phyloP scores from a whole-genome alignment of 108 stramenopile species.

The Fragilaria crotonensis region DNA sequence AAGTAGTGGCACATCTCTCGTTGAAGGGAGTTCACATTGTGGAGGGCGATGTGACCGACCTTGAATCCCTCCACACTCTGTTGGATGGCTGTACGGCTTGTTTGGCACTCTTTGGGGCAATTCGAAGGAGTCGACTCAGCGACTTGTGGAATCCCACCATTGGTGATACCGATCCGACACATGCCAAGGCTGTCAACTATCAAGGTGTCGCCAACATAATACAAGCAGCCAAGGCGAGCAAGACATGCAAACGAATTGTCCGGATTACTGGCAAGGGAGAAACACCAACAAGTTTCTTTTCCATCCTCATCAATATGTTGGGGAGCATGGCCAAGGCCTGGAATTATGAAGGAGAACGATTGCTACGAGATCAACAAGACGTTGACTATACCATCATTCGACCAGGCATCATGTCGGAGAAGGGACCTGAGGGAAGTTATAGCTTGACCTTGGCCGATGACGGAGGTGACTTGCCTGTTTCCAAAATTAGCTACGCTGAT shows the following conservation, averaged over 20 bases:
- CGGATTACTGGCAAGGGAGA: constrained; percentile 79
- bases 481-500: constrained; percentile 37
- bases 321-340: constrained; percentile 72
- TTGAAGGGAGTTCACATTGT: constrained; percentile 35
- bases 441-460: constrained; percentile 44
- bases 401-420: constrained; percentile 50
- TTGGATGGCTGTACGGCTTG: constrained; percentile 40
- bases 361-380: constrained; percentile 18
- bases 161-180: constrained; percentile 38
- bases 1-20: too few species aligned
- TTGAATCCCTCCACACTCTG: constrained; percentile 19
- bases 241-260: constrained; percentile 41
- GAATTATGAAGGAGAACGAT: constrained; percentile 77
- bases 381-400: constrained; percentile 70
- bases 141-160: constrained; percentile 24
- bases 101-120: constrained; percentile 38
- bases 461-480: constrained; percentile 56
- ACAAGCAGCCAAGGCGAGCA: constrained; percentile 19
- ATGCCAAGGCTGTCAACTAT: constrained; percentile 66
- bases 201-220: constrained; percentile 51
- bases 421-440: constrained; percentile 4
- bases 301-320: constrained; percentile 62
- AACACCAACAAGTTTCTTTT: constrained; percentile 43
- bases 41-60: constrained; percentile 38
- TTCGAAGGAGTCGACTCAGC: constrained; percentile 16